Conservation (phyloP, 2,329 filamentous ascomycete species). For the Plenodomus biglobosus region DNA sequence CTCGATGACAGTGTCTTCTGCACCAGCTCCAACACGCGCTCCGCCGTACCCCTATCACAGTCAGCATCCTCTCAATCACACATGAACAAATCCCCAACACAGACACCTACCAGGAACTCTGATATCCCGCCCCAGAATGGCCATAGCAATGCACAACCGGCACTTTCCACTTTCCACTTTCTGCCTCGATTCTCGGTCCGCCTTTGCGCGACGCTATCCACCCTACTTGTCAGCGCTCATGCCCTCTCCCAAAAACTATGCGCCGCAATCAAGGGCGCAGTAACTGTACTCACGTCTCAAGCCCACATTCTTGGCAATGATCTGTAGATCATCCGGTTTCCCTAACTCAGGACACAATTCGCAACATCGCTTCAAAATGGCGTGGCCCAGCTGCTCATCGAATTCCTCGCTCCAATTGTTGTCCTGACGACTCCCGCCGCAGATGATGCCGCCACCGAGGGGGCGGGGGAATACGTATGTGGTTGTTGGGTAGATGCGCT, state of each 20-base stretch:
- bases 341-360: conserved; percentile 66
- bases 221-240: background rate
- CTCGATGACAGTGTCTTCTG: too few relatives aligned
- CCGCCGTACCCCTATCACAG: conserved; percentile 43
- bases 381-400: conserved; percentile 72
- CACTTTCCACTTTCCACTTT: conserved; percentile 58
- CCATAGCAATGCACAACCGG: conserved; percentile 76
- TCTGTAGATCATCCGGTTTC: conserved; percentile 68
- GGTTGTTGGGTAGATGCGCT: conserved; percentile 46
- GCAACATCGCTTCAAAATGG: conserved; percentile 82
- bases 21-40: conserved; percentile 46
- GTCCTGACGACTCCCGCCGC: conserved; percentile 81
- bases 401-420: conserved; percentile 77
- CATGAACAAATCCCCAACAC: background rate
- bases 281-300: conserved; percentile 59
- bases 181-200: conserved; percentile 72
- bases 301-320: conserved; percentile 80
- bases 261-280: background rate
- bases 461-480: conserved; percentile 52
- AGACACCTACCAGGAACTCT: conserved; percentile 45
- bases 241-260: background rate
- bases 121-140: conserved; percentile 76
- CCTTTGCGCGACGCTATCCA: conserved; percentile 62
- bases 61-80: background rate
- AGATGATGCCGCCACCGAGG: conserved; percentile 73